Base-by-base conservation (phyloP, 2,329 filamentous ascomycete genomes). In the Pestalotiopsis sp. region DNA sequence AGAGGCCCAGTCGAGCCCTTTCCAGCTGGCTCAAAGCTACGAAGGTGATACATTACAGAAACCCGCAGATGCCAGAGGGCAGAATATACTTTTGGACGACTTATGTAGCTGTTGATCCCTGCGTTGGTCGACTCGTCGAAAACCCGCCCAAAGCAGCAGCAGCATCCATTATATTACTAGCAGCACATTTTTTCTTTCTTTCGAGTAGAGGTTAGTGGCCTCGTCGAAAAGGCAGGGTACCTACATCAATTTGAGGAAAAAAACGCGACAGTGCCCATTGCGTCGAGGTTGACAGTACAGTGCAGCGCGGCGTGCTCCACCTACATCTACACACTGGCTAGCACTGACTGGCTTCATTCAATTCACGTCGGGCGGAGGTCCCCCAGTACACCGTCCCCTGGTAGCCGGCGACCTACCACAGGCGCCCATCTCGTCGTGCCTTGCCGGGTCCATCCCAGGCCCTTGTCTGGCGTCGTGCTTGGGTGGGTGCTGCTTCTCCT, bases 401-500 rank as follows among this genome's bases (percentile, higher is more conserved):
- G 52, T 59, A 60, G 52, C 56, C 52, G 65, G 13, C 52, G 45
- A 36, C 65, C 65, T 67, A 66, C 57, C 66, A 67, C 58, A 62
- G 57, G 66, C 66, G 61, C 59, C 41, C 20, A 45, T 45, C 39
- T 66, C 36, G 58, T 65, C 58, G 58, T 60, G 39, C 59, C 68
- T 62, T 63, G 65, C 66, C 67, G 52, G 66, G 68, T 25, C 63
- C 57, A 67, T 67, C 66, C 66, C 25, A 58, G 65, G 60, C 52
- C 66, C 63, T 61, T 57, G 63, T 61, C 63, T 69, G 64, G 67
- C 41, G 63, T 69, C 52, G 57, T 41, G 27, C 36, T 41, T 41
- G 49, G 58, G 57, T 67, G 66, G 31, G 66, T 67, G 65, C 36
- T 56, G 25, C 23, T 67, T 67, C 65, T 56, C 45, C 45, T 52